Base-by-base conservation (phyloP, 192 early-diverging fungal species). In the Phycomyces nitens region DNA sequence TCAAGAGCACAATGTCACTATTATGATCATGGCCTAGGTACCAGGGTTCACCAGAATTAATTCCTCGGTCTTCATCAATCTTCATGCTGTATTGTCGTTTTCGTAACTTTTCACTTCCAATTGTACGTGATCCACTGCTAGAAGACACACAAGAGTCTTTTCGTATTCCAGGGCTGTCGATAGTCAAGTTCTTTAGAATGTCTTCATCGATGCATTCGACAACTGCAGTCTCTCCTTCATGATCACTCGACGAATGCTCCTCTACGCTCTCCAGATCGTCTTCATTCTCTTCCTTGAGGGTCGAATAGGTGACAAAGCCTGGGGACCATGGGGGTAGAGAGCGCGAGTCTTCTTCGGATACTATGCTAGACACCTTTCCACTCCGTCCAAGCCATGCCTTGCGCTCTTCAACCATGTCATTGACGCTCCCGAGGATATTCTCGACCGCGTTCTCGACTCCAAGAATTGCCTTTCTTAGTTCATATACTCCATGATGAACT, bases 21-120 rank as follows among this genome's bases (percentile, higher is more conserved):
- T 60, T 43, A 56, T 80, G 80, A 62, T 91, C 89, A 57, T 86
- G 78, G 41, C 73, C 69, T 52, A 92, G 72, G 52, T 80, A 92
- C 88, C 86, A 89, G 8, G 81, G 78, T 27, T 77, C 73, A 63
- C 75, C 72, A 42, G 22, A 16, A 24, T 5, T 18, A 24, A 38
- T 40, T 14, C 15, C 12, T 47, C 44, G 44, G 15, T 47, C 15
- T 14, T 47, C 44, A 47, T 47, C 44, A 47, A 47, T 18, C 18
- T 18, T 47, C 18, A 47, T 47, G 12, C 44, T 47, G 18, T n/a
- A 47, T 18, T 47, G 44, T 47, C 44, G 12, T 18, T 47, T 47
- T 47, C 44, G 12, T 11, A 47, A 14, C 11, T 47, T 47, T 7
- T 47, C 44, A 47, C 44, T 47, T 2, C 56, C 40, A 58, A 29